Evolutionary conservation across 352 stramenopile genomes (phyloP).

Genomic region (Elongisporangium undulatum): DNA sequence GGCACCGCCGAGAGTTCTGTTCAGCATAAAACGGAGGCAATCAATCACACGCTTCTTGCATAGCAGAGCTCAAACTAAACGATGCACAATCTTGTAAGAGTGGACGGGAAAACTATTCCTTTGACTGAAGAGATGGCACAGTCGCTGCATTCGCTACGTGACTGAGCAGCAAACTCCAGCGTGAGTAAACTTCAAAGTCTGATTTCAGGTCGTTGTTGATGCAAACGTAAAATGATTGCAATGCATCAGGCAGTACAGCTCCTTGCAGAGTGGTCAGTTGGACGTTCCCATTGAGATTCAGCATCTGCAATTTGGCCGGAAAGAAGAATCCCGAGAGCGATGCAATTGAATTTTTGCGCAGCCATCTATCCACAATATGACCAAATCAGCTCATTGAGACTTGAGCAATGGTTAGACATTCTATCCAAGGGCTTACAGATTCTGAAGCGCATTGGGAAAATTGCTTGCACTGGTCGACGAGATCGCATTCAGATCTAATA

Average conservation of each 20-base stretch:
- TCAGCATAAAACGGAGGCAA: not conserved
- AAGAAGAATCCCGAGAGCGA: conserved; percentile 9
- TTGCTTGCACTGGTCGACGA: conserved; percentile 4
- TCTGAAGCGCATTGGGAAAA: conserved; percentile 6
- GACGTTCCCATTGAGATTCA: conserved; percentile 35
- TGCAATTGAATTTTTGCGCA: not conserved
- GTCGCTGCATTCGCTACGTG: conserved; percentile 10
- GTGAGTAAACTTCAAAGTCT: too few relatives aligned
- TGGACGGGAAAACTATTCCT: conserved; percentile 22
- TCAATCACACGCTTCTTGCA: conserved; percentile 2
- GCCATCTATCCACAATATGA: not conserved
- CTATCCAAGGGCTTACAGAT: conserved; percentile 1
- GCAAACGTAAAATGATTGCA: conserved; percentile 25
- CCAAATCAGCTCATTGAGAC: too few relatives aligned
- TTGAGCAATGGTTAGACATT: not conserved
- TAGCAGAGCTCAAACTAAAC: not conserved
- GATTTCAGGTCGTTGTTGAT: not conserved
- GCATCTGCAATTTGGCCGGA: conserved; percentile 8
- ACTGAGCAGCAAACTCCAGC: not conserved
- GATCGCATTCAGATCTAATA: conserved; percentile 13
- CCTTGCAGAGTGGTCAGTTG: conserved; percentile 34
- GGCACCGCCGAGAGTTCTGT: conserved; percentile 18
- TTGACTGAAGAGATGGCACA: conserved; percentile 13
- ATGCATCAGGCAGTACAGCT: conserved; percentile 29
- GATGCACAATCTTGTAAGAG: conserved; percentile 32